A percentile compares a stretch with the other conserved stretches of the same genome.
Evolutionary conservation across 2,329 filamentous ascomycete species (phyloP).

Genomic region (Meredithiella fracta): DNA sequence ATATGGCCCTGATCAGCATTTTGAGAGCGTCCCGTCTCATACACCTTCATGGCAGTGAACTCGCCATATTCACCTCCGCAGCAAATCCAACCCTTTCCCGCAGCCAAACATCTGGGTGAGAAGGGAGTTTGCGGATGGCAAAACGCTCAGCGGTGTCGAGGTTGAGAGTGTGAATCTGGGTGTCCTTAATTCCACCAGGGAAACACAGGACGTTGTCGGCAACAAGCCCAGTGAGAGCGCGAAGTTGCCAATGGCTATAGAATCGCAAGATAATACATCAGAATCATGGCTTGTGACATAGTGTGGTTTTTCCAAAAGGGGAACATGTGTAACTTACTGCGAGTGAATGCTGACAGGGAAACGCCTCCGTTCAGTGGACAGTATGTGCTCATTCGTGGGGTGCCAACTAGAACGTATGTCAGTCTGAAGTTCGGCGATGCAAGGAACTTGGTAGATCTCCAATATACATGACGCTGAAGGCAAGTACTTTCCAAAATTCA

Average conservation of each 20-base stretch:
- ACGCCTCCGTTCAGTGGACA: constrained; percentile 44
- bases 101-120: constrained; percentile 71
- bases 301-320: not conserved
- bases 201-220: constrained; percentile 70
- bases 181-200: constrained; percentile 54
- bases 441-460: not conserved
- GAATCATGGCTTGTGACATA: constrained; percentile 14
- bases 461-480: not conserved
- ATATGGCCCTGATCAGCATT: not conserved
- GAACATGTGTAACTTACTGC: constrained; percentile 32
- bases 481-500: not conserved
- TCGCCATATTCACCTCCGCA: constrained; percentile 79
- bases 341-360: constrained; percentile 51
- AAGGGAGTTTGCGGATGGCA: constrained; percentile 40
- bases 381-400: constrained; percentile 49
- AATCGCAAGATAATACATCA: constrained; percentile 8
- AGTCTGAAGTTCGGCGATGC: not conserved
- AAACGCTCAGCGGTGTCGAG: constrained; percentile 43
- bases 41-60: constrained; percentile 61
- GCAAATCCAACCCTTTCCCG: constrained; percentile 73
- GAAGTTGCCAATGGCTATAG: constrained; percentile 69
- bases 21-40: not conserved
- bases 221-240: constrained; percentile 73
- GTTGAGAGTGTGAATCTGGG: constrained; percentile 49
- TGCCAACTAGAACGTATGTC: constrained; percentile 32